Evolutionary conservation across 371 early-diverging fungal species (phyloP).

Genomic region (Mucor circinelloides): DNA sequence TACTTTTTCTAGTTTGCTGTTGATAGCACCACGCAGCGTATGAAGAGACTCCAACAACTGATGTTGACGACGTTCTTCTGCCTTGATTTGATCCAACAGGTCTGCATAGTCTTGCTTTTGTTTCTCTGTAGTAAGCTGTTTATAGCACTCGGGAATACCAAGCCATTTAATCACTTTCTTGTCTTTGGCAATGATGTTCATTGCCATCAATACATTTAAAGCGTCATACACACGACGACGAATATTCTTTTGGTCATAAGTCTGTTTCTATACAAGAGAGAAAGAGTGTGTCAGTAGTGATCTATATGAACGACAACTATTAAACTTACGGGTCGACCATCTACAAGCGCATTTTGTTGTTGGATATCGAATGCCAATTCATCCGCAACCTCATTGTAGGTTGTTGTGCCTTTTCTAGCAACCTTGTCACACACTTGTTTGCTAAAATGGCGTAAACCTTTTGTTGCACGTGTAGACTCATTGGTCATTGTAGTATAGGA

Average conservation of each 20-base stretch:
- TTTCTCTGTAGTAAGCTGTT: constrained; percentile 6
- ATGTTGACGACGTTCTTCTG: constrained; percentile 18
- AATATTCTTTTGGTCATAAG: constrained; percentile 74
- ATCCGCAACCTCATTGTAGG: constrained; percentile 59
- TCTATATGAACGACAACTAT: not conserved
- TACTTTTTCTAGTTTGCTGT: constrained; percentile 21
- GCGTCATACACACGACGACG: constrained; percentile 83
- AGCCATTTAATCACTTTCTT: constrained; percentile 75
- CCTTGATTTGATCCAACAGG: constrained; percentile 17
- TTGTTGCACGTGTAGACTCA: constrained; percentile 28
- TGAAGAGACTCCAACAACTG: constrained; percentile 12
- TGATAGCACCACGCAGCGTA: constrained; percentile 4
- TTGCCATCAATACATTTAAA: constrained; percentile 77
- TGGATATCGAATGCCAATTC: constrained; percentile 27
- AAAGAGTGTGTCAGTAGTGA: not conserved
- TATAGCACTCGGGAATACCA: constrained; percentile 50
- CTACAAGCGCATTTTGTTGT: not conserved
- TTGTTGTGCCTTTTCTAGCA: constrained; percentile 59
- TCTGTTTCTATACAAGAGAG: constrained; percentile 26
- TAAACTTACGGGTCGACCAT: constrained; percentile 1
- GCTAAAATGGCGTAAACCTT: constrained; percentile 66
- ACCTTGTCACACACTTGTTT: constrained; percentile 71
- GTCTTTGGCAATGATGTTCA: constrained; percentile 71
- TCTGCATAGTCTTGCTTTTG: not conserved
- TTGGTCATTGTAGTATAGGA: not conserved